These are phyloP conservation scores for Tricholoma sp. DNA, from an alignment of 768 basidiomycete genomes.

Conservation along the genomic window DNA sequence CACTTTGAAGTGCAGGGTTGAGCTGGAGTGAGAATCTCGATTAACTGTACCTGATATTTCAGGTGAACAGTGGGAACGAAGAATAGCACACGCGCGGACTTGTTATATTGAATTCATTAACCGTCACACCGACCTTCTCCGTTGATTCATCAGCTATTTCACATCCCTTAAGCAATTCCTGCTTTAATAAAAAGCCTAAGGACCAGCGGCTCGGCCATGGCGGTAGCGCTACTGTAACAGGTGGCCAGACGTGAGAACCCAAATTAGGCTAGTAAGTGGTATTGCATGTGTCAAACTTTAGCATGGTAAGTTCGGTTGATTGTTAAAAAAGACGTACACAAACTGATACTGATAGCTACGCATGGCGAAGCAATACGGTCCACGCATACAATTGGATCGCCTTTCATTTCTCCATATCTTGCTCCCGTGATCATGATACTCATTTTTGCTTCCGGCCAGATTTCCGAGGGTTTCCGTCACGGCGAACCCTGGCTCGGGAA, in stretches of 20 bases:
- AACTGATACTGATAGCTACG: no score
- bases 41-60: slow-evolving; percentile 21
- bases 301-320: neutral
- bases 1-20: slow-evolving; percentile 28
- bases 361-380: no score
- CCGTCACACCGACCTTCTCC: neutral
- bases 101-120: neutral
- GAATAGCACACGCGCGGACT: neutral
- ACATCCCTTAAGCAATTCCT: no score
- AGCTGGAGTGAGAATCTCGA: slow-evolving; percentile 24
- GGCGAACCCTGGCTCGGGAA: no score
- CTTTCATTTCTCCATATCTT: no score
- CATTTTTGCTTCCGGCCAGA: no score
- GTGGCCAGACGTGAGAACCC: neutral
- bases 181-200: no score
- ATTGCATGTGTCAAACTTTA: neutral
- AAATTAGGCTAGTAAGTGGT: neutral
- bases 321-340: neutral
- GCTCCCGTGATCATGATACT: no score
- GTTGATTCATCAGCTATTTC: neutral
- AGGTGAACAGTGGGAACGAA: slow-evolving; percentile 7
- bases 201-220: no score
- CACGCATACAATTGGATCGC: no score
- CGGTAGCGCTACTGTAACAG: neutral
- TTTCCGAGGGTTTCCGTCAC: no score